phyloP scores from a whole-genome alignment of 2,329 filamentous ascomycete species.

The Penicillium thymicola region DNA sequence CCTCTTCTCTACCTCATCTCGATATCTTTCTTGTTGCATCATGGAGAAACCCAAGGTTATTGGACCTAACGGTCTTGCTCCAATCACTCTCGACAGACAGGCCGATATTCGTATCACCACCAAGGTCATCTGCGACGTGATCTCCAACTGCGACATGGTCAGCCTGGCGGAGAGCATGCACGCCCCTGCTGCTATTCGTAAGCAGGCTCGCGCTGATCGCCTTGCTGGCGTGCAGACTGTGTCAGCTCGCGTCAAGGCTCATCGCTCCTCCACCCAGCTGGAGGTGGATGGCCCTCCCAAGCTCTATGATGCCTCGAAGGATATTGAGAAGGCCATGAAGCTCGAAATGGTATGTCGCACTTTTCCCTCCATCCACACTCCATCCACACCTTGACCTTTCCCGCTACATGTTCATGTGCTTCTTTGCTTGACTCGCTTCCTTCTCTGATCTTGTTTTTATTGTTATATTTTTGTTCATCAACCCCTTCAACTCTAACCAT shows the following conservation, averaged over 20 bases:
- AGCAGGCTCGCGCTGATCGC: neutral
- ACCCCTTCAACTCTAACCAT: neutral
- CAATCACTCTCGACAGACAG: neutral
- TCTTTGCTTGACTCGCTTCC: neutral
- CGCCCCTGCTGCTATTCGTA: neutral
- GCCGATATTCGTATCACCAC: neutral
- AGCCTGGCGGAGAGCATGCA: neutral
- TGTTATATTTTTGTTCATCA: neutral
- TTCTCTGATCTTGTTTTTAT: neutral
- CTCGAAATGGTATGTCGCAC: neutral
- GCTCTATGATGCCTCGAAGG: neutral
- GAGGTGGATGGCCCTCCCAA: neutral
- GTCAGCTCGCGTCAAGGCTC: neutral
- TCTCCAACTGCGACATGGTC: neutral
- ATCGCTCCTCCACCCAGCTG: neutral
- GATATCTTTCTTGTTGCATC: neutral
- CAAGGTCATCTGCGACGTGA: neutral
- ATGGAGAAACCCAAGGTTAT: neutral
- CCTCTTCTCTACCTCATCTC: neutral
- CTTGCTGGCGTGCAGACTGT: neutral
- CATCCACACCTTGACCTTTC: too few species aligned
- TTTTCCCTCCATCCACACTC: neutral
- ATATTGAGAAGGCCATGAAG: neutral
- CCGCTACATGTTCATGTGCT: neutral
- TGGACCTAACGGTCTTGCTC: neutral